Evolutionary conservation across 306 rosid species (phyloP).

Genomic region (Dryas drummondii): DNA sequence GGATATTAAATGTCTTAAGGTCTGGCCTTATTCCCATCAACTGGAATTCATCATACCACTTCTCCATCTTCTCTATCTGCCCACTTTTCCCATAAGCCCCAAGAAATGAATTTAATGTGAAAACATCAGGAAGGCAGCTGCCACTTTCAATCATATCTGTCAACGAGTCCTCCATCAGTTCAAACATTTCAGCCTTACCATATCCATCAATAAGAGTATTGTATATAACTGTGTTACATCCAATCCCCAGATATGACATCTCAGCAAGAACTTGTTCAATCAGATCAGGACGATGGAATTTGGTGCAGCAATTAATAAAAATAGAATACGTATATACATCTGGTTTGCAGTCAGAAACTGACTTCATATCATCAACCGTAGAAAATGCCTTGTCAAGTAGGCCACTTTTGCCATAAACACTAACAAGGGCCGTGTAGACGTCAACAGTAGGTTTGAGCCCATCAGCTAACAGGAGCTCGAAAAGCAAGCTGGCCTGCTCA

Average conservation of each 20-base stretch:
- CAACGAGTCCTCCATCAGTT: conserved; percentile 65
- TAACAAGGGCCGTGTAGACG: conserved; percentile 80
- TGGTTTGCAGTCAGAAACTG: conserved; percentile 65
- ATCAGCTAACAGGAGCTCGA: conserved; percentile 70
- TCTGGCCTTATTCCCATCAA: conserved; percentile 78
- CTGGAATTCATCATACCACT: conserved; percentile 88
- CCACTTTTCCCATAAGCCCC: conserved; percentile 68
- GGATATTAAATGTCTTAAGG: conserved; percentile 70
- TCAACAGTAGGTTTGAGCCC: conserved; percentile 81
- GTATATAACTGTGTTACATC: conserved; percentile 62
- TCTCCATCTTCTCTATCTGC: conserved; percentile 78
- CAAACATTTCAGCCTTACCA: conserved; percentile 80
- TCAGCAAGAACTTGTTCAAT: conserved; percentile 52
- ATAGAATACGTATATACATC: conserved; percentile 68
- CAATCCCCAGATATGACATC: conserved; percentile 68
- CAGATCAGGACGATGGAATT: conserved; percentile 58
- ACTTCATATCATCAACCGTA: conserved; percentile 74
- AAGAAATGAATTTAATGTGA: conserved; percentile 69
- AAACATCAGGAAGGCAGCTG: conserved; percentile 69
- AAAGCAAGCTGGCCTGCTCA: conserved; percentile 63
- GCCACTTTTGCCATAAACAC: conserved; percentile 76
- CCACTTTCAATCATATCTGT: conserved; percentile 77
- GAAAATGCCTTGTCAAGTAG: conserved; percentile 65
- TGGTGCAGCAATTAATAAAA: conserved; percentile 66
- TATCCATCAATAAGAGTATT: conserved; percentile 78